phyloP scores from a whole-genome alignment of 2,329 filamentous ascomycete genomes.

The Penicillium sp. region DNA sequence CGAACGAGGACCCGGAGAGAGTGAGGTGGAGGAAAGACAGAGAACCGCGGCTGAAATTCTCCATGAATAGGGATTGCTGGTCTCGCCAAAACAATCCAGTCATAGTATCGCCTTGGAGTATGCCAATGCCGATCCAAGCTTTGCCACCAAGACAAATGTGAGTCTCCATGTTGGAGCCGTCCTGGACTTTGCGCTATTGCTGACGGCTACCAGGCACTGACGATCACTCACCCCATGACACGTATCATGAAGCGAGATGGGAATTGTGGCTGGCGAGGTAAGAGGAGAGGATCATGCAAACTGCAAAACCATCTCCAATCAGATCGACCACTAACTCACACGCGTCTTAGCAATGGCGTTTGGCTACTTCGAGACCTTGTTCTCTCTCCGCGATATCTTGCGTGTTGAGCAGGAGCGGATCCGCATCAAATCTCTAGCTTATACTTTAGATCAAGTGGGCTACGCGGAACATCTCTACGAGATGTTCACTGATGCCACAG shows the following conservation, averaged over 20 bases:
- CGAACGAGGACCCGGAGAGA: too few species aligned
- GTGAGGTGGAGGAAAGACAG: neutral
- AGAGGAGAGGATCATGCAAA: neutral
- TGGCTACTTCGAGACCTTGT: slow-evolving; percentile 81
- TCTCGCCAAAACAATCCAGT: slow-evolving; percentile 72
- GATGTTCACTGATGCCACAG: slow-evolving; percentile 74
- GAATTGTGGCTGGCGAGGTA: slow-evolving; percentile 97
- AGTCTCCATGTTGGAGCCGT: neutral
- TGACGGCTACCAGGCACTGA: slow-evolving; percentile 58
- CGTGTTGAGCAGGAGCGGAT: slow-evolving; percentile 65
- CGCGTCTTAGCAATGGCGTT: slow-evolving; percentile 70
- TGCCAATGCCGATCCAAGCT: slow-evolving; percentile 77
- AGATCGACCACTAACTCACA: neutral
- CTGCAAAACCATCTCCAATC: neutral
- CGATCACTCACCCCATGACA: slow-evolving; percentile 78
- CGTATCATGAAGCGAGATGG: slow-evolving; percentile 86
- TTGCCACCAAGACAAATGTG: slow-evolving; percentile 81
- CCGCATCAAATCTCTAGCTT: slow-evolving; percentile 65
- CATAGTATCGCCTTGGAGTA: slow-evolving; percentile 77
- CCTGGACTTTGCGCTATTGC: neutral
- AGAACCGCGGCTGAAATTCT: neutral
- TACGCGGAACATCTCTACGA: slow-evolving; percentile 66
- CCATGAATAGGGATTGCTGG: slow-evolving; percentile 64
- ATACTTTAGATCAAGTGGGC: slow-evolving; percentile 63
- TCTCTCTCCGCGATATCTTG: slow-evolving; percentile 58